These are phyloP conservation scores for Pholiota conissans DNA, from an alignment of 768 basidiomycete genomes.

Conservation along the genomic window DNA sequence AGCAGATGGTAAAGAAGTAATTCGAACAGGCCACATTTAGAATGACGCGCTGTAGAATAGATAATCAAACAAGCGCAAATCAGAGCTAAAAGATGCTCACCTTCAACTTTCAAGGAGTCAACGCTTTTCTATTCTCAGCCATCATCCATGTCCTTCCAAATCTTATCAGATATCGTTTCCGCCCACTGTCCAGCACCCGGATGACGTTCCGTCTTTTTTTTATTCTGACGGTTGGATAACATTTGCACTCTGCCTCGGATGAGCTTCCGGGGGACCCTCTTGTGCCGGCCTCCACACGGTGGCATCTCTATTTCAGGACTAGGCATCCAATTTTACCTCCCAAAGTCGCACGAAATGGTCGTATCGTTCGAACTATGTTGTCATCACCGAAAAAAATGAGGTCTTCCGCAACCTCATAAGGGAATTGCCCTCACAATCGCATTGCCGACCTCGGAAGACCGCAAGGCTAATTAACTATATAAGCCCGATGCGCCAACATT, in stretches of 20 bases:
- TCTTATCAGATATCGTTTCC: not conserved
- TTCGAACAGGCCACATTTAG: not conserved
- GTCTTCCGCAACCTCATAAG: not conserved
- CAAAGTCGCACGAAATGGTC: slow-evolving; percentile 2
- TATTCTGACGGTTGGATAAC: not conserved
- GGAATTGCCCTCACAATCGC: not conserved
- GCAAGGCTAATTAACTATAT: not conserved
- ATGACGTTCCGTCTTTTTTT: not conserved
- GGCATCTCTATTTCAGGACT: not conserved
- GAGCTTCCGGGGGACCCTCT: slow-evolving; percentile 5
- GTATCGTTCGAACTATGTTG: not conserved
- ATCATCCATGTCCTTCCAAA: too few species aligned
- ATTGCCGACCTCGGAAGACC: not conserved
- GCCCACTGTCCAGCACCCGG: not conserved
- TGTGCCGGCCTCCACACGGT: not conserved
- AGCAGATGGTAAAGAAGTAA: too few species aligned
- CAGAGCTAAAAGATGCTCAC: not conserved
- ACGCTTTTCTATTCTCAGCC: not conserved
- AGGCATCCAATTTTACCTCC: not conserved
- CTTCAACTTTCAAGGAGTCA: too few species aligned
- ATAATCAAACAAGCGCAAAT: not conserved
- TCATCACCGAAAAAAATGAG: slow-evolving; percentile 7
- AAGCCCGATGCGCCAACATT: not conserved
- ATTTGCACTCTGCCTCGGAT: slow-evolving; percentile 4
- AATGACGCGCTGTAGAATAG: not conserved